Evolutionary conservation across 169 alveolate genomes (phyloP).

Genomic region (Neospora caninum): DNA sequence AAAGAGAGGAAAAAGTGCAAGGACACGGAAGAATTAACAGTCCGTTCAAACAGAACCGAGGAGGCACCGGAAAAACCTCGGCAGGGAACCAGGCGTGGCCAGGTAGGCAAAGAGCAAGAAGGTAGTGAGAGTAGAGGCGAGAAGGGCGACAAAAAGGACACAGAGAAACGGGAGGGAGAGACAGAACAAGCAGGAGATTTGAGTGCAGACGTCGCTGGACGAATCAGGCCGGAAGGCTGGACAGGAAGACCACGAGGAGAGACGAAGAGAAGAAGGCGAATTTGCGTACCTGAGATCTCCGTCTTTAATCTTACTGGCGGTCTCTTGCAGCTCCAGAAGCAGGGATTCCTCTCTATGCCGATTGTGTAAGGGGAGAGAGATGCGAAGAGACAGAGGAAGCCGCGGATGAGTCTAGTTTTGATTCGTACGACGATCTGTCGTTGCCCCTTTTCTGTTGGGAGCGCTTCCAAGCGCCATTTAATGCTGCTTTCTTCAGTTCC

Average conservation of each 20-base stretch:
- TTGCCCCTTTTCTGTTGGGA: too few species aligned
- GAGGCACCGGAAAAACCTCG: too few species aligned
- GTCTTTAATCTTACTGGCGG: conserved; percentile 4
- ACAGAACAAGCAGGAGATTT: not conserved
- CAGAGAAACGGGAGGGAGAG: not conserved
- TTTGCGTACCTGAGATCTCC: not conserved
- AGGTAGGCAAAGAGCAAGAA: not conserved
- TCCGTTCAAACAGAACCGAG: too few species aligned
- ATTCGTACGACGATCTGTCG: too few species aligned
- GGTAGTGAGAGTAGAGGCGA: not conserved
- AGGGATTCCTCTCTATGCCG: not conserved
- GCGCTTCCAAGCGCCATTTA: too few species aligned
- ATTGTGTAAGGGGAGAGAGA: not conserved
- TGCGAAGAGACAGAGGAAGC: too few species aligned
- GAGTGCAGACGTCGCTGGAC: not conserved
- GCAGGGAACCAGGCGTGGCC: not conserved
- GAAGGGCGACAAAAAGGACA: not conserved
- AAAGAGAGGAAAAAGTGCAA: not conserved
- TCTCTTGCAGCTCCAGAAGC: conserved; percentile 2
- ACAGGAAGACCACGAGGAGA: not conserved
- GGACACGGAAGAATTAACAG: not conserved
- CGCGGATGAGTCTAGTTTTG: too few species aligned
- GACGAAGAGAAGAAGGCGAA: not conserved
- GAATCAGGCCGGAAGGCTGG: not conserved
- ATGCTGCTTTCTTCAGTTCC: too few species aligned